Base-by-base conservation (phyloP, 768 basidiomycete genomes). In the Mycena indigotica region DNA sequence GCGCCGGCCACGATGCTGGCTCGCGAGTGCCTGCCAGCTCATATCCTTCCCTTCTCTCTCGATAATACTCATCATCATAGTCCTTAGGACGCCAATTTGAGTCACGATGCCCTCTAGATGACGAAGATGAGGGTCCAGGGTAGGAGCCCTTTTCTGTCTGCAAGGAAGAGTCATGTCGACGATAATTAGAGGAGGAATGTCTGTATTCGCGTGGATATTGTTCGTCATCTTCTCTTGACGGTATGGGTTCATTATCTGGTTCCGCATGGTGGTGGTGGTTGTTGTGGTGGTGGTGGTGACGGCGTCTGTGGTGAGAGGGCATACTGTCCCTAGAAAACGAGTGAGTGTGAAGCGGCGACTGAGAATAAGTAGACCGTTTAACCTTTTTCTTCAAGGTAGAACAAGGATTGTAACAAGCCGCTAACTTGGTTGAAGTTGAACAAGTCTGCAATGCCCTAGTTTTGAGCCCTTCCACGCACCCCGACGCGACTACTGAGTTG, bases 71-170 rank as follows among this genome's bases (percentile, higher is more conserved):
- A 60, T 85, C 84, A 61, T 73, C 66, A 65, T 72, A 64, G 57
- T 82, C 80, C 55, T 72, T 69, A 56, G 75, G 73, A 56, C 79
- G 79, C 84, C 86, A 85, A 62, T 78, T 79, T 57, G 79, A 74
- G 38, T 79, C 79, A 65, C 76, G 83, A 66, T 75, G 80, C 65
- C 73, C 77, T 66, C 82, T 44, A 21, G 41, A 44, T 16, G 41
- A 44, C 41, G 41, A 35, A 35, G 32, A 35, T 17, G 41, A 35
- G 17, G 32, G 17, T 17, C 32, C 17, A 17, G 8, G 78, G 65
- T 80, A 83, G 19, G 75, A 66, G 26, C 69, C 61, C 58, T 79
- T 77, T 62, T 68, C 72, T 45, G 50, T 50, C 52, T 58, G 35
- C 30, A 57, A 74, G 39, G 80, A n/a, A n/a, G n/a, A 74, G 32